Evolutionary conservation across 768 basidiomycete genomes (phyloP).

Genomic region (Naganishia antarctica): DNA sequence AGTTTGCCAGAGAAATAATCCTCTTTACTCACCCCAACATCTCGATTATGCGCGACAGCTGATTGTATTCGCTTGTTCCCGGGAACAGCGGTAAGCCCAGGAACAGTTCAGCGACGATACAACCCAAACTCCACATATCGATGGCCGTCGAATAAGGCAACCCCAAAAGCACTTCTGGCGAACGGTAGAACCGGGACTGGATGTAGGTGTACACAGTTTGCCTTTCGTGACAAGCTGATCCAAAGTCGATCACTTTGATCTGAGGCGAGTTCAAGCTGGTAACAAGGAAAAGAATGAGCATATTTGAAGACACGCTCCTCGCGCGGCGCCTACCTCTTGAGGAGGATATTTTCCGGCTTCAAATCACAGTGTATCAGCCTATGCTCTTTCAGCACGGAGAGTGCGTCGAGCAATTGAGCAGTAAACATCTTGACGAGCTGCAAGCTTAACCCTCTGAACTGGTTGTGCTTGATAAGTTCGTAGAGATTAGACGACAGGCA

Average conservation of each 20-base stretch:
- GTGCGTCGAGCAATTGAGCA: constrained; percentile 83
- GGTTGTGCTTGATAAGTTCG: constrained; percentile 99
- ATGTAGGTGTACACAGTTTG: constrained; percentile 99
- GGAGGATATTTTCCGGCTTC: constrained; percentile 95
- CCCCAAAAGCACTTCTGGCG: constrained; percentile 91
- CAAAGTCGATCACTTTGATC: constrained; percentile 99
- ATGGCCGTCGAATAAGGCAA: constrained; percentile 91
- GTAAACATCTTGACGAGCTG: constrained; percentile 99
- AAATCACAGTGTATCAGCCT: constrained; percentile 96
- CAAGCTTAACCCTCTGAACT: constrained; percentile 93
- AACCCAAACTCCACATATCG: constrained; percentile 99
- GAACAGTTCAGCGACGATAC: constrained; percentile 97
- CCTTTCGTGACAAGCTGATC: constrained; percentile 95
- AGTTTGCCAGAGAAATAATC: not conserved
- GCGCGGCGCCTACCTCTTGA: constrained; percentile 79
- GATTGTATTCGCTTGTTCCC: constrained; percentile 98
- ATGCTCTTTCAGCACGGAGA: constrained; percentile 89
- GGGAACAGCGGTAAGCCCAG: constrained; percentile 93
- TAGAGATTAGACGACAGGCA: constrained; percentile 94
- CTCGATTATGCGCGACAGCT: constrained; percentile 90
- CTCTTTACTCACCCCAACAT: constrained; percentile 80
- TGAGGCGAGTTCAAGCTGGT: constrained; percentile 94
- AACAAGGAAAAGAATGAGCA: constrained; percentile 19
- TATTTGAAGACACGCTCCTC: too few relatives aligned
- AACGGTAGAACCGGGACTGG: constrained; percentile 96